Conservation (phyloP, 805 yeast genomes). For the Alloascoidea hylecoeti region DNA sequence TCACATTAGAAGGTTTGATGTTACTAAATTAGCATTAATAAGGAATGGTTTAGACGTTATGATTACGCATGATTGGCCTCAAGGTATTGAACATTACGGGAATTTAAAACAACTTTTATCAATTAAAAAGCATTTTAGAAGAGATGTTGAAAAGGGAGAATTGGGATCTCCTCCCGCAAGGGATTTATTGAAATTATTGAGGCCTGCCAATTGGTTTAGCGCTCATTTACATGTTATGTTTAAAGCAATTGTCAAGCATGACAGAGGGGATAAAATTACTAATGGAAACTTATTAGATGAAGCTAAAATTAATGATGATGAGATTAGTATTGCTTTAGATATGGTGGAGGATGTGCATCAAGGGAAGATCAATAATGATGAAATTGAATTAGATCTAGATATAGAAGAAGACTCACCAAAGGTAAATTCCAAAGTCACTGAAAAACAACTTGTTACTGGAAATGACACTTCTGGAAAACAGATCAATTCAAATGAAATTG, state of each 20-base stretch:
- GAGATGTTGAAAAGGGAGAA: slow-evolving; percentile 41
- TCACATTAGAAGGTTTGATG: slow-evolving; percentile 56
- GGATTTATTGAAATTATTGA: slow-evolving; percentile 33
- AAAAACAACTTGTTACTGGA: slow-evolving; percentile 11
- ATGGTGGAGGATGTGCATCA: slow-evolving; percentile 7
- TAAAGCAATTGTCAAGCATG: slow-evolving; percentile 37
- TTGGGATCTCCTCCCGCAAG: slow-evolving; percentile 66
- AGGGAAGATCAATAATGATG: slow-evolving; percentile 14
- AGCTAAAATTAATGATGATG: slow-evolving; percentile 13
- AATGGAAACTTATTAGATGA: slow-evolving; percentile 7
- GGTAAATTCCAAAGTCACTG: background rate
- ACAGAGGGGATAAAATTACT: slow-evolving; percentile 9
- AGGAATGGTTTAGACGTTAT: slow-evolving; percentile 32
- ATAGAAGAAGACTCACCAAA: slow-evolving; percentile 9
- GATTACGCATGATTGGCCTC: slow-evolving; percentile 93
- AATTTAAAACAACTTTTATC: slow-evolving; percentile 31
- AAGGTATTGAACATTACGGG: slow-evolving; percentile 57
- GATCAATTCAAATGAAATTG: background rate
- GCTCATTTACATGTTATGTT: slow-evolving; percentile 80
- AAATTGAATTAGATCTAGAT: slow-evolving; percentile 17
- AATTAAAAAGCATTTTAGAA: slow-evolving; percentile 51
- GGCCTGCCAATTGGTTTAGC: slow-evolving; percentile 71
- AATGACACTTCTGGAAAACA: background rate
- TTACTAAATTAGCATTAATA: slow-evolving; percentile 34
- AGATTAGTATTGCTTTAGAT: slow-evolving; percentile 16